Conservation (phyloP, 148 eudicot genomes). For the Dianthus caryophyllus region DNA sequence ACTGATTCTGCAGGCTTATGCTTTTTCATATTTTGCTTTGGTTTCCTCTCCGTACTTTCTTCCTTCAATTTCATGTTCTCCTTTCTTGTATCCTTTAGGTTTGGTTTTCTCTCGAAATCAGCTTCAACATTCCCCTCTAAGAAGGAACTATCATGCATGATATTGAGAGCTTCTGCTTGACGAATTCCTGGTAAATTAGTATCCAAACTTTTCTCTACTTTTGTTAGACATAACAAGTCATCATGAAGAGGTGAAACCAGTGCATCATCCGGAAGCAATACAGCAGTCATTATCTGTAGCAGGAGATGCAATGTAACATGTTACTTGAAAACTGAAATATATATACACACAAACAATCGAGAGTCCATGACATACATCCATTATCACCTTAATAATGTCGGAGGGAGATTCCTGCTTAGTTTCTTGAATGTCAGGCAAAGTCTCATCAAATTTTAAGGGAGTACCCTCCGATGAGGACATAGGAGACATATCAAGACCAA, state of each 20-base stretch:
- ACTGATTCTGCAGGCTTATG: slow-evolving; percentile 16
- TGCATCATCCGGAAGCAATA: slow-evolving; percentile 23
- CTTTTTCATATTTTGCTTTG: slow-evolving; percentile 10
- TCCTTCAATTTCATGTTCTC: slow-evolving; percentile 24
- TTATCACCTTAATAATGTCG: slow-evolving; percentile 36
- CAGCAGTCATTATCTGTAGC: slow-evolving; percentile 37
- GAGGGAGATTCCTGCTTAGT: slow-evolving; percentile 34
- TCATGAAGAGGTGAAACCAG: slow-evolving; percentile 38
- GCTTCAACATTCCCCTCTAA: slow-evolving; percentile 22
- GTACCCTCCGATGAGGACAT: slow-evolving; percentile 34
- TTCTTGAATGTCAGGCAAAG: slow-evolving; percentile 20
- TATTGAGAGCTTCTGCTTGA: slow-evolving; percentile 6
- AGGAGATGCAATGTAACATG: slow-evolving; percentile 17
- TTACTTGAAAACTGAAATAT: slow-evolving; percentile 5
- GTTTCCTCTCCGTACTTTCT: slow-evolving; percentile 19
- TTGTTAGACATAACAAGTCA: slow-evolving; percentile 23
- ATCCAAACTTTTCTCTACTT: slow-evolving; percentile 17
- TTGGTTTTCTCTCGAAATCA: slow-evolving; percentile 21
- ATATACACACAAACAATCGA: neutral
- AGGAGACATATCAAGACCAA: slow-evolving; percentile 50
- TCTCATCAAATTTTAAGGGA: slow-evolving; percentile 22
- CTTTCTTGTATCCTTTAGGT: slow-evolving; percentile 20
- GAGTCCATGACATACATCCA: neutral
- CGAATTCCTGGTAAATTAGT: slow-evolving; percentile 9
- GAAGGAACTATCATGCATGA: slow-evolving; percentile 8